Base-by-base conservation (phyloP, 2,329 filamentous ascomycete genomes). In the Shiraia sp. region DNA sequence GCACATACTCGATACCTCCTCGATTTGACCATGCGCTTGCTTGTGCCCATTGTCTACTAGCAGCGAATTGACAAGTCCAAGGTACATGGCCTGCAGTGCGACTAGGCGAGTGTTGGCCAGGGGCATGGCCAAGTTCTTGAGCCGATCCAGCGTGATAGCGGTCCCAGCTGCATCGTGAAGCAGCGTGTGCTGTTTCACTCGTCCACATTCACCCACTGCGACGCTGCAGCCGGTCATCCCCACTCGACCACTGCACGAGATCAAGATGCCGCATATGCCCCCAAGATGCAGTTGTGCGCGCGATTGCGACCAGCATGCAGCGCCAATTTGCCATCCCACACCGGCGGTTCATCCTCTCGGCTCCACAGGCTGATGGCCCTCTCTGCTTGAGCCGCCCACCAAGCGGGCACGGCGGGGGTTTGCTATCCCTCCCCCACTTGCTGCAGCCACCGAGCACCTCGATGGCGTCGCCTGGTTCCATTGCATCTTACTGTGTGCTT, bases 371-470 rank as follows among this genome's bases (percentile, higher is more conserved):
- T 38, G 33, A 36, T 27, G 13, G 24, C n/a, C n/a, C 13, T 8
- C 15, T 10, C 26, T 41, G 36, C 32, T 35, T 46, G 37, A 46
- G 42, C 42, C 38, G 38, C 40, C n/a, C n/a, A n/a, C n/a, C n/a
- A n/a, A n/a, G n/a, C n/a, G n/a, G n/a, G n/a, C n/a, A n/a, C n/a
- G n/a, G n/a, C n/a, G n/a, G n/a, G n/a, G n/a, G n/a, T n/a, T n/a
- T n/a, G n/a, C n/a, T n/a, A n/a, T n/a, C n/a, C 17, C 36, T 51
- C 36, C 48, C 49, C 46, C 42, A n/a, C 16, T 14, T 36, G 36
- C 42, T 40, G 37, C 31, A 40, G 28, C 15, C 28, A 30, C 34
- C 44, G 29, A 31, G 15, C n/a, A 28, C 23, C 17, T 17, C 29
- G 10, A 26, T 27, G 14, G 34, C 34, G 23, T 40, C 26, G 27